A percentile compares a stretch with the other conserved stretches of the same genome.
These are phyloP conservation scores for Ogataea nakhonphanomensis DNA, from an alignment of 805 yeast genomes.

Conservation along the genomic window DNA sequence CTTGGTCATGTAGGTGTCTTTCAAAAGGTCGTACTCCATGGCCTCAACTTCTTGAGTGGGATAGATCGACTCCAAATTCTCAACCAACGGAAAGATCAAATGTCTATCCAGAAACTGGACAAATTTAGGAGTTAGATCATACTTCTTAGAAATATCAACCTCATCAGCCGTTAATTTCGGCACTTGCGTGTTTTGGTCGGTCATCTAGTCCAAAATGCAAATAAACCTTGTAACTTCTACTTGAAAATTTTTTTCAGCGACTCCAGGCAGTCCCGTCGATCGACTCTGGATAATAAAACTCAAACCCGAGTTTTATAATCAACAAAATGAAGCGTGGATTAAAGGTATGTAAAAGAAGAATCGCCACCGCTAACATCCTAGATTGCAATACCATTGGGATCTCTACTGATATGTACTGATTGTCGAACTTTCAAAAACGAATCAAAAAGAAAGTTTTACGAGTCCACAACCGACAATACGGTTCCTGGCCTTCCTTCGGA, in stretches of 20 bases:
- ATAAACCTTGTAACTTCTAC: conserved; percentile 1
- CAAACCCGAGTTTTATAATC: conserved; percentile 1
- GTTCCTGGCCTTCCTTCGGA: conserved; percentile 24
- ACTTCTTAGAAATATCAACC: conserved; percentile 42
- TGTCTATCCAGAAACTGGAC: conserved; percentile 62
- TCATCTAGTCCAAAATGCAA: conserved; percentile 2
- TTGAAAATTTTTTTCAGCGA: conserved; percentile 13
- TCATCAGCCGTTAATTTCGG: conserved; percentile 31
- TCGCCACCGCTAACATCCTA: conserved; percentile 2
- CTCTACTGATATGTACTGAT: neutral
- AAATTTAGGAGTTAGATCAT: conserved; percentile 53
- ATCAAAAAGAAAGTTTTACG: conserved; percentile 30
- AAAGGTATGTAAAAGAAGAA: conserved; percentile 7
- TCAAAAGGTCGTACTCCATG: conserved; percentile 50
- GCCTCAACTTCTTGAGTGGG: conserved; percentile 38
- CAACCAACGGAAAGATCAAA: conserved; percentile 50
- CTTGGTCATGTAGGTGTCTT: conserved; percentile 55
- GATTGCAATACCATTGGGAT: conserved; percentile 3
- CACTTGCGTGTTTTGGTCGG: conserved; percentile 9
- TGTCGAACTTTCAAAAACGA: conserved; percentile 16
- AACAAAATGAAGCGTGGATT: conserved; percentile 7
- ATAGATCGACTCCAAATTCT: conserved; percentile 43
- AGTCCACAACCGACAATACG: conserved; percentile 13
- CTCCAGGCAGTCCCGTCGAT: conserved; percentile 11
- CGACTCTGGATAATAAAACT: conserved; percentile 1